Conservation (phyloP, 345 rosid species). For the Erysimum cheiranthoides region DNA sequence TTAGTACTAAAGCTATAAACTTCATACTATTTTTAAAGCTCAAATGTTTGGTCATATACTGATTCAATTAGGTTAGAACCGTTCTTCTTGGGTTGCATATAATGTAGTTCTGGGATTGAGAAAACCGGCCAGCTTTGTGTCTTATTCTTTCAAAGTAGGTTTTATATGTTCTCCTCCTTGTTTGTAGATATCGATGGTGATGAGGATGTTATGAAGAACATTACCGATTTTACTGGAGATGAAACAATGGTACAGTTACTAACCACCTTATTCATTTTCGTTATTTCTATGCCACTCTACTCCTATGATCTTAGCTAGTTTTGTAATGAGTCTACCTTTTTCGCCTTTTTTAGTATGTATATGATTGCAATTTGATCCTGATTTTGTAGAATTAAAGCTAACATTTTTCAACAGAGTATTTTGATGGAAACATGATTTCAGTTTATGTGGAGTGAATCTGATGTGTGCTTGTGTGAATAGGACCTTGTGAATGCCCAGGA, state of each 20-base stretch:
- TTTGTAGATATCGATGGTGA: constrained; percentile 59
- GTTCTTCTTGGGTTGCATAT: constrained; percentile 11
- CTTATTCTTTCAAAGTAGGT: constrained; percentile 3
- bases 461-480: constrained; percentile 42
- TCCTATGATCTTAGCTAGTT: background rate
- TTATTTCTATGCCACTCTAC: constrained; percentile 4
- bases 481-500: constrained; percentile 43
- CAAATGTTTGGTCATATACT: background rate
- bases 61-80: constrained; percentile 7
- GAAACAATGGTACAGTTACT: constrained; percentile 40
- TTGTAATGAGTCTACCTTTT: constrained; percentile 15
- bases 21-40: background rate
- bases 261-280: constrained; percentile 14
- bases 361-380: constrained; percentile 3
- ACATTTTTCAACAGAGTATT: background rate
- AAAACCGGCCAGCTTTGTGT: constrained; percentile 1
- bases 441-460: constrained; percentile 30
- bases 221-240: constrained; percentile 45
- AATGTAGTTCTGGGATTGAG: constrained; percentile 8
- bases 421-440: constrained; percentile 27
- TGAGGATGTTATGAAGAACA: constrained; percentile 51
- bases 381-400: constrained; percentile 21
- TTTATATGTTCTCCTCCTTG: constrained; percentile 15
- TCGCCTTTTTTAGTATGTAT: background rate
- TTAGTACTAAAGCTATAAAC: constrained; percentile 3